Conservation (phyloP, 2,329 filamentous ascomycete genomes). For the Calonectria honghensis region DNA sequence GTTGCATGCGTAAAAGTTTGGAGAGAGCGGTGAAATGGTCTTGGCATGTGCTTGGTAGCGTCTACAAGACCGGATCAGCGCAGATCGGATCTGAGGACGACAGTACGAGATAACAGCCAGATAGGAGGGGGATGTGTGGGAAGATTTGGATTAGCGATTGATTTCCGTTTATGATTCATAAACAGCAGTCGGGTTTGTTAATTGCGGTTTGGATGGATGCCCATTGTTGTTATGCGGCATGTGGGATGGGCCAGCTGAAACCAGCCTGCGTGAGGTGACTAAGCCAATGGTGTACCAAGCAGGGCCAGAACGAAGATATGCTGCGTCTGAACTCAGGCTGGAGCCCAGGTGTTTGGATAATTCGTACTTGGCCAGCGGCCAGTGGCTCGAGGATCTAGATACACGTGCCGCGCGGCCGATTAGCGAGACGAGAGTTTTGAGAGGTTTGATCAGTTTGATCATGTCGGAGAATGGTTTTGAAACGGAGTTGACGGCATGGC, state of each 20-base stretch:
- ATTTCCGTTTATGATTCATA: not conserved
- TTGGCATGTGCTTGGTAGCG: slow-evolving; percentile 18
- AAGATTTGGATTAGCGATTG: not conserved
- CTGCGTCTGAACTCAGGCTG: not conserved
- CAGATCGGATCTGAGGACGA: slow-evolving; percentile 6
- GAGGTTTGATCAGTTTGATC: slow-evolving; percentile 3
- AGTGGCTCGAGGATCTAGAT: slow-evolving; percentile 4
- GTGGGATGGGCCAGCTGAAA: slow-evolving; percentile 19
- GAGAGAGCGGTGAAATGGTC: slow-evolving; percentile 9
- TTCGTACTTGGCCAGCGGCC: not conserved
- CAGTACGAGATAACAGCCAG: not conserved
- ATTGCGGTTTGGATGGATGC: not conserved
- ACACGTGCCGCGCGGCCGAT: slow-evolving; percentile 36
- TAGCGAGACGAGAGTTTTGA: slow-evolving; percentile 28
- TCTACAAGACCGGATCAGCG: not conserved
- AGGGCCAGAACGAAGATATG: slow-evolving; percentile 11
- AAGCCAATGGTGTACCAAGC: slow-evolving; percentile 2
- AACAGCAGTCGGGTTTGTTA: too few relatives aligned
- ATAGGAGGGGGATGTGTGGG: not conserved
- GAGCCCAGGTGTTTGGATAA: not conserved
- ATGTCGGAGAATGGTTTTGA: slow-evolving; percentile 34
- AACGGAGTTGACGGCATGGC: slow-evolving; percentile 27
- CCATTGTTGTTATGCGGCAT: not conserved
- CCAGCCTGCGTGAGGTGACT: slow-evolving; percentile 25
- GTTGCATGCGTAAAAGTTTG: slow-evolving; percentile 5